Percentiles rank a stretch among this genome's conserved stretches.
Evolutionary conservation across 2,329 filamentous ascomycete genomes (phyloP).

Genomic region (Colletotrichum eremochloae): DNA sequence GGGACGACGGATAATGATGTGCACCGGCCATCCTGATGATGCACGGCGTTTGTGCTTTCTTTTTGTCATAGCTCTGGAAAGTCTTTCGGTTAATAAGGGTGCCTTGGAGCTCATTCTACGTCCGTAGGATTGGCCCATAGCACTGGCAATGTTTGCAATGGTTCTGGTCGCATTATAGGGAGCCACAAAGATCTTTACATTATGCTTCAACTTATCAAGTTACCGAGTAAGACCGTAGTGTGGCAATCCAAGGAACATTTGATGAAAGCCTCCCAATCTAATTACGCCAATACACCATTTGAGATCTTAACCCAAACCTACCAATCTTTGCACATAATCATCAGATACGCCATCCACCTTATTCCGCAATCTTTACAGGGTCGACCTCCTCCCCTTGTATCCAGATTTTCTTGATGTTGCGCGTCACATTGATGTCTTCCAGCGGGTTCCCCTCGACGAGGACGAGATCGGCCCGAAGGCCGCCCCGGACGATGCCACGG

Average conservation of each 20-base stretch:
- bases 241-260: too few species aligned
- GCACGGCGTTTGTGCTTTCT: background rate
- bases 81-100: background rate
- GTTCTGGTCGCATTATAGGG: too few species aligned
- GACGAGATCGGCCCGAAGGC: constrained; percentile 49
- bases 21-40: background rate
- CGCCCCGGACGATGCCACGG: constrained; percentile 45
- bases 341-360: background rate
- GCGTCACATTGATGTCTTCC: constrained; percentile 47
- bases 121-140: background rate
- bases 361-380: background rate
- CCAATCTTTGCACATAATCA: background rate
- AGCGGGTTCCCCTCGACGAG: constrained; percentile 49
- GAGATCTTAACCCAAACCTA: background rate
- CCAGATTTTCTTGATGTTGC: constrained; percentile 47
- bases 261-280: background rate
- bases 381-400: constrained; percentile 45
- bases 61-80: background rate
- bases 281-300: background rate
- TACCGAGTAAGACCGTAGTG: background rate
- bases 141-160: background rate
- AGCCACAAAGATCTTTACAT: background rate
- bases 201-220: background rate
- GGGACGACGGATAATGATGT: background rate
- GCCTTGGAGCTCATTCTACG: background rate